A percentile compares a stretch with the other conserved stretches of the same genome.
Evolutionary conservation across 2,329 filamentous ascomycete species (phyloP).

Genomic region (Malbranchea cinnamomea): DNA sequence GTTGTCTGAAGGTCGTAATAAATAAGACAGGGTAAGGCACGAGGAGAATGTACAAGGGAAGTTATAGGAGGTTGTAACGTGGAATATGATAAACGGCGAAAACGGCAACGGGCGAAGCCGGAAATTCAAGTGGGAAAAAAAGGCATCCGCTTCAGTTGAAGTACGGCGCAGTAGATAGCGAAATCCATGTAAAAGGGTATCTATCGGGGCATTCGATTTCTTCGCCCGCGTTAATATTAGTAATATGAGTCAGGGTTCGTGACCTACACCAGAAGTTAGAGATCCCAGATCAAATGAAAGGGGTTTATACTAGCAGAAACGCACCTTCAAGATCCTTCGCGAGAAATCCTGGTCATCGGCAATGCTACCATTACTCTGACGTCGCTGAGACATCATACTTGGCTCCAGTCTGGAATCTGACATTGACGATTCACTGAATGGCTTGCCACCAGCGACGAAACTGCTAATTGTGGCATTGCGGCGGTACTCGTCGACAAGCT

Average conservation of each 20-base stretch:
- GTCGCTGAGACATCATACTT: conserved; percentile 61
- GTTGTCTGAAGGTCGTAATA: conserved; percentile 2
- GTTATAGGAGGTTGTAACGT: too few relatives aligned
- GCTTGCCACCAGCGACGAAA: conserved; percentile 48
- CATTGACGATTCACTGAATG: conserved; percentile 51
- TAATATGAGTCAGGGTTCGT: conserved; percentile 6
- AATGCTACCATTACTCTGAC: conserved; percentile 89
- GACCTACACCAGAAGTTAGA: conserved; percentile 2
- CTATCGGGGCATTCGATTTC: too few relatives aligned
- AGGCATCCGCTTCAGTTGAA: too few relatives aligned
- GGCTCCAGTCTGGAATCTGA: conserved; percentile 77
- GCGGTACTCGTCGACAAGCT: conserved; percentile 72
- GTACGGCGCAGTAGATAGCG: too few relatives aligned
- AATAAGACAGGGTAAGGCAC: background rate
- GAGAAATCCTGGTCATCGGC: conserved; percentile 97
- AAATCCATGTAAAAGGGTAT: too few relatives aligned
- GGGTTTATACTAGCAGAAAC: background rate
- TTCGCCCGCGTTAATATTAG: too few relatives aligned
- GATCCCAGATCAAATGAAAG: background rate
- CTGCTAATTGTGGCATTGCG: conserved; percentile 65
- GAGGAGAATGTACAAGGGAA: background rate
- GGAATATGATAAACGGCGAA: too few relatives aligned
- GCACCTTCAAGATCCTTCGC: conserved; percentile 82
- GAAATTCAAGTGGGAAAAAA: too few relatives aligned
- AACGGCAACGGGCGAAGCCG: too few relatives aligned